Evolutionary conservation across 2,329 filamentous ascomycete genomes (phyloP).

Genomic region (Seiridium cupressi): DNA sequence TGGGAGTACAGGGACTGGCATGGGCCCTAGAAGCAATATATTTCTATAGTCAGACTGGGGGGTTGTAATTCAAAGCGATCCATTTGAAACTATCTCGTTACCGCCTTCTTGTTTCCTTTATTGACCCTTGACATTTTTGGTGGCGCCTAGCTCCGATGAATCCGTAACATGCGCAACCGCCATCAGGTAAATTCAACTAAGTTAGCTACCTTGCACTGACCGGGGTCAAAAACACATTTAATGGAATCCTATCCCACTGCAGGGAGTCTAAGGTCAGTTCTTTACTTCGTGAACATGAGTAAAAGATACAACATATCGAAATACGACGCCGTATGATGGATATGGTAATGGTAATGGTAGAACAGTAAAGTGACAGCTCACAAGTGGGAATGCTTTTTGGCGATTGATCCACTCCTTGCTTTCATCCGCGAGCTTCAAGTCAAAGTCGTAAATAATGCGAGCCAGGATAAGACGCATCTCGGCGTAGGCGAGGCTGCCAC

Average conservation of each 20-base stretch:
- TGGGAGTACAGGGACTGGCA: too few species aligned
- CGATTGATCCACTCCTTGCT: slow-evolving; percentile 4
- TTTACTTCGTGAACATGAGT: background rate
- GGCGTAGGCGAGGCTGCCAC: slow-evolving; percentile 10
- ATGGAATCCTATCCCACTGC: slow-evolving; percentile 5
- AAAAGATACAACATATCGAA: background rate
- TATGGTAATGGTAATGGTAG: background rate
- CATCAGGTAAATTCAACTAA: background rate
- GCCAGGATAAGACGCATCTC: slow-evolving; percentile 14
- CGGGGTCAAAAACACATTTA: slow-evolving; percentile 5
- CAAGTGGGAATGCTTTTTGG: slow-evolving; percentile 2
- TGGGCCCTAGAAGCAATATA: too few species aligned
- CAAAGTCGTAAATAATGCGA: slow-evolving; percentile 10
- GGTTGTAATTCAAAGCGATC: too few species aligned
- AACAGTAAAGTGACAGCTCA: background rate
- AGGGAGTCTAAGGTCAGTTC: background rate
- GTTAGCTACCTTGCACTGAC: background rate
- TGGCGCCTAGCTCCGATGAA: too few species aligned
- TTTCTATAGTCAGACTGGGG: too few species aligned
- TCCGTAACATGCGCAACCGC: background rate
- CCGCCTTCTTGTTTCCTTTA: too few species aligned
- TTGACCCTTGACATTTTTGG: background rate
- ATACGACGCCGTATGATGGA: too few species aligned
- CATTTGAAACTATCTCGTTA: too few species aligned
- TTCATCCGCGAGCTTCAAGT: slow-evolving; percentile 9